Conservation (phyloP, 768 basidiomycete species). For the Suillus subalutaceus region DNA sequence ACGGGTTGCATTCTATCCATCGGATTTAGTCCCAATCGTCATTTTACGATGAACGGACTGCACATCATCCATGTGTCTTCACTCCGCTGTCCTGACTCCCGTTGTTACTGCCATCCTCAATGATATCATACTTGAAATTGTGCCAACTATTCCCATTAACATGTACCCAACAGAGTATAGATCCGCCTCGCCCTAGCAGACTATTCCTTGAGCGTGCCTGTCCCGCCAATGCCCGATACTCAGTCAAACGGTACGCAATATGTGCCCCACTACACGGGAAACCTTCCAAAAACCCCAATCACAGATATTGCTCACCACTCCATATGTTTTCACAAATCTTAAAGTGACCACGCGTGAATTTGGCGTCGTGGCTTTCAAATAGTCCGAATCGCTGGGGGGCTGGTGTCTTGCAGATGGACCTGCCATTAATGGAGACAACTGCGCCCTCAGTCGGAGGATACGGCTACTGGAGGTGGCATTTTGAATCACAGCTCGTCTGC, state of each 20-base stretch:
- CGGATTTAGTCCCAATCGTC: too few species aligned
- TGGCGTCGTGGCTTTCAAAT: neutral
- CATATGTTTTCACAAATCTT: neutral
- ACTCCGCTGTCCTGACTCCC: too few species aligned
- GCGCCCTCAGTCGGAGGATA: neutral
- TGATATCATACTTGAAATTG: neutral
- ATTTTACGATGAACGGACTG: neutral
- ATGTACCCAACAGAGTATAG: too few species aligned
- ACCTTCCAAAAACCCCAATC: too few species aligned
- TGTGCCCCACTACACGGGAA: neutral
- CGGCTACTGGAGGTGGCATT: neutral
- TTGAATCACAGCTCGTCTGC: neutral
- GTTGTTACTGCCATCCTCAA: too few species aligned
- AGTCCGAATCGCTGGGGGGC: neutral
- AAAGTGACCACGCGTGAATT: neutral
- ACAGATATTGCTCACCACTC: neutral
- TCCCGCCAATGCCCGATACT: neutral
- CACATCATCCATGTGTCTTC: too few species aligned
- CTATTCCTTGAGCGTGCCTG: too few species aligned
- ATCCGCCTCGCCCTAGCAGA: too few species aligned
- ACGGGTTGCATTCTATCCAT: too few species aligned
- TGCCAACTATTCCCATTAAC: too few species aligned
- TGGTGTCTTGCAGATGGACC: neutral
- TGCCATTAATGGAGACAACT: neutral
- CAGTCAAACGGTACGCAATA: neutral